These are phyloP conservation scores for Fraxinus sp. DNA, from an alignment of 305 asterid species.

Conservation along the genomic window DNA sequence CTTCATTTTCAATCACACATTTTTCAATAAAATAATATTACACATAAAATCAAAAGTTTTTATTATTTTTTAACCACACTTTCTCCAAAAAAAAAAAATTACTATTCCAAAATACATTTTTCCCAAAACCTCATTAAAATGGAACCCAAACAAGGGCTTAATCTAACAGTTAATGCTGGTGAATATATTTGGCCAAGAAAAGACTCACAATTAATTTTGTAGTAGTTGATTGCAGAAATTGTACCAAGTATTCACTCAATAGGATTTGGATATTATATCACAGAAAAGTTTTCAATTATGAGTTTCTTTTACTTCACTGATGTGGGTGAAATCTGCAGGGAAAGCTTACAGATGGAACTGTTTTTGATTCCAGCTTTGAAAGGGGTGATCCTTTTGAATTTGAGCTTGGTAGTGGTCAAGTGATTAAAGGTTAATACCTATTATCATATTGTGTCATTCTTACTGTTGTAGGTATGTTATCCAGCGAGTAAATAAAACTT, in stretches of 20 bases:
- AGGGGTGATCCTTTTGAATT: constrained; percentile 94
- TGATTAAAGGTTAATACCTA: constrained; percentile 61
- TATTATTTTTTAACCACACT: too few relatives aligned
- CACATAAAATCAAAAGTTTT: too few relatives aligned
- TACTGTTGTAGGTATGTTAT: not conserved
- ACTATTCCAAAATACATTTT: too few relatives aligned
- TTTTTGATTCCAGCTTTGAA: constrained; percentile 91
- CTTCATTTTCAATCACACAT: too few relatives aligned
- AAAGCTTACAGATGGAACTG: constrained; percentile 92
- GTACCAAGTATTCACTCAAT: not conserved
- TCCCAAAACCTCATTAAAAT: too few relatives aligned
- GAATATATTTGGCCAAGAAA: not conserved
- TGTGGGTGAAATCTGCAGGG: constrained; percentile 53
- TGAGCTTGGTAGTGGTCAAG: constrained; percentile 90
- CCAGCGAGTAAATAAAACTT: not conserved
- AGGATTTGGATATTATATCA: not conserved
- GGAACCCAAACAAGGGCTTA: too few relatives aligned
- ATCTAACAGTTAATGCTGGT: constrained; percentile 42
- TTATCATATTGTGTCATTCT: constrained; percentile 5
- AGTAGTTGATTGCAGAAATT: not conserved
- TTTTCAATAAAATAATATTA: too few relatives aligned
- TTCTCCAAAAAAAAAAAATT: too few relatives aligned
- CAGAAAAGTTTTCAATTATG: not conserved
- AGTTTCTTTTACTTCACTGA: not conserved
- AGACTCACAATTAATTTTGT: not conserved